phyloP scores from a whole-genome alignment of 1,284 basidiomycete genomes.

The Puccinia horiana region DNA sequence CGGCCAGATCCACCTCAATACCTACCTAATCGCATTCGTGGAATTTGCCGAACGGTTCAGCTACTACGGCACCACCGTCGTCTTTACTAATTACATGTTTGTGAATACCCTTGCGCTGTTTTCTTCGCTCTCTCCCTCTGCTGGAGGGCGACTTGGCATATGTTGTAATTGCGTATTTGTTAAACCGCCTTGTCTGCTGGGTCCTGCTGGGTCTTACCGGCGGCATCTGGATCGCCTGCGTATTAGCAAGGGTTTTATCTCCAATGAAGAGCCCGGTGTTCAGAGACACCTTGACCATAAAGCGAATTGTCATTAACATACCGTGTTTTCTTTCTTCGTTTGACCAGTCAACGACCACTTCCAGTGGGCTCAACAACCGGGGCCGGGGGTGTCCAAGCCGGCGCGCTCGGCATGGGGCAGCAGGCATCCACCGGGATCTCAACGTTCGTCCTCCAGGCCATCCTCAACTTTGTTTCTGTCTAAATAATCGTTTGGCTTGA shows the following conservation, averaged over 20 bases:
- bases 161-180: neutral
- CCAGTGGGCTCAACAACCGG: constrained; percentile 51
- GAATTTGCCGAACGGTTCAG: constrained; percentile 77
- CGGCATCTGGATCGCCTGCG: neutral
- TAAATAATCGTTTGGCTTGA: neutral
- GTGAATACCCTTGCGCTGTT: neutral
- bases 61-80: constrained; percentile 64
- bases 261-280: neutral
- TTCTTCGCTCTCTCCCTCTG: neutral
- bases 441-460: constrained; percentile 56
- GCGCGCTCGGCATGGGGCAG: constrained; percentile 57
- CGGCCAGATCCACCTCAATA: constrained; percentile 15
- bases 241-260: neutral
- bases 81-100: constrained; percentile 57
- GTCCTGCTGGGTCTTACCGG: neutral
- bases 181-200: neutral
- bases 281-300: neutral
- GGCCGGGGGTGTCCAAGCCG: constrained; percentile 52
- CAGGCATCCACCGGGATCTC: constrained; percentile 51
- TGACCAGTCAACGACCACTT: constrained; percentile 54
- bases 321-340: neutral
- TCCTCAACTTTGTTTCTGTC: no score
- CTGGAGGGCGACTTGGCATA: neutral
- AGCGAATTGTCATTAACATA: neutral
- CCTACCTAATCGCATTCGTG: constrained; percentile 69